Evolutionary conservation across 345 rosid species (phyloP).

Genomic region (Citropsis articulata): DNA sequence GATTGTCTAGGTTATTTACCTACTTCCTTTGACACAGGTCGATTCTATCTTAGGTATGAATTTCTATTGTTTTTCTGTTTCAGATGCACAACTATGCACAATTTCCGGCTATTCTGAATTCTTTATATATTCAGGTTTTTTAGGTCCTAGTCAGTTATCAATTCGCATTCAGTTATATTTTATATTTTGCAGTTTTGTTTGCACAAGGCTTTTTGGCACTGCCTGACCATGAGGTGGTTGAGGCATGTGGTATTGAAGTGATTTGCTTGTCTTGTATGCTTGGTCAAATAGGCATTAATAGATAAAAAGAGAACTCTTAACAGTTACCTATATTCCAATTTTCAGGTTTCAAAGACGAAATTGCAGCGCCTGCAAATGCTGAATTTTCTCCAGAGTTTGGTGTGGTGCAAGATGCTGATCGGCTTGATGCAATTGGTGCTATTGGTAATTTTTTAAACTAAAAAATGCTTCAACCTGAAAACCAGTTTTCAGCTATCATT

Average conservation of each 20-base stretch:
- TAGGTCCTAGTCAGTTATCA: background rate
- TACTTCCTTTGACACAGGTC: background rate
- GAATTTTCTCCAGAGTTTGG: conserved; percentile 63
- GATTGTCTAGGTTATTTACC: background rate
- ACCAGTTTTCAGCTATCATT: background rate
- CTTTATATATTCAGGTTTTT: background rate
- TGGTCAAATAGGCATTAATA: background rate
- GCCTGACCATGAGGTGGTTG: background rate
- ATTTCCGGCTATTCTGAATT: background rate
- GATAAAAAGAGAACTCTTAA: background rate
- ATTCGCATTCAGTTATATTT: background rate
- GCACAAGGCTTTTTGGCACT: background rate
- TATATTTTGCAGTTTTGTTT: background rate
- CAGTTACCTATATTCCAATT: conserved; percentile 2
- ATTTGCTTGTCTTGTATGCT: background rate
- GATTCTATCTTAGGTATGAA: background rate
- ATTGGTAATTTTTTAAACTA: conserved; percentile 43
- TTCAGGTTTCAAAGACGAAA: conserved; percentile 82
- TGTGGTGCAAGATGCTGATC: conserved; percentile 95
- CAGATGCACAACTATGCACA: background rate
- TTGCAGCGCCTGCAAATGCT: conserved; percentile 37
- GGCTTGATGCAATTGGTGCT: conserved; percentile 92
- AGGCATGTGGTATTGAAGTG: background rate
- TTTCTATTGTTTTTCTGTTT: background rate
- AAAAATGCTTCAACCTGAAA: background rate